Evolutionary conservation across 2,329 filamentous ascomycete genomes (phyloP), one percentile per base, ranked within the genome.

Genomic region (Aspergillus piperis): DNA sequence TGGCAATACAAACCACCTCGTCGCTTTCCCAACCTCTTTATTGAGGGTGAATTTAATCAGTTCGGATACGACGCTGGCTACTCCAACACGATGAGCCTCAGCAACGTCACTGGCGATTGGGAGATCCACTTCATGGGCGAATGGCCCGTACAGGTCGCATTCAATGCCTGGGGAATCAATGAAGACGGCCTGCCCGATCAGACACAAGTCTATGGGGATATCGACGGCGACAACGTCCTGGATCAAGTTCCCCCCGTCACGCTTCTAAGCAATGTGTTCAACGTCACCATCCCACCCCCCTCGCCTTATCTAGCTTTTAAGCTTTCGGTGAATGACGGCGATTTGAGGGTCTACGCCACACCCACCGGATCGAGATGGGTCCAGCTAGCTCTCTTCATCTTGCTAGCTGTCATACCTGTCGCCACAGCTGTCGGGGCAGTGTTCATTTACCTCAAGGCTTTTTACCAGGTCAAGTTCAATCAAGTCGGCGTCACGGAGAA

Each of bases 151-250:
- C 73, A 81, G 48, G 81, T 85, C 58, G 85, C 88, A 66, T 73
- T 88, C 58, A 89, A 88, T 64, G 79, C 86, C 8, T 89, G 87
- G 86, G 86, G 86, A 53, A 85, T 88, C 67, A 86, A 88, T 66
- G 80, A 82, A 0, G 81, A 87, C 70, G 84, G 85, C 32, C 75
- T 82, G 65, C 86, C 86, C 0, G 86, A 89, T 71, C 79, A 84
- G 61, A 82, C 82, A 2, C 80, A 78, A 54, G 81, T 86, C 1
- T 83, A 82, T 62, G 87, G 87, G n/a, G 86, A 89, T 69, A 80
- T 86, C 7, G 83, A 88, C 67, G 78, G 78, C 17, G 86, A 88
- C 68, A 78, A 78, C 2, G 77, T 88, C 3, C 75, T 88, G 10
- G 87, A 89, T 69, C 83, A 85, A 30, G 77, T 88, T 17, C 83